phyloP scores from a whole-genome alignment of 31 red algal genomes.

The Bonnemaisonia californica region DNA sequence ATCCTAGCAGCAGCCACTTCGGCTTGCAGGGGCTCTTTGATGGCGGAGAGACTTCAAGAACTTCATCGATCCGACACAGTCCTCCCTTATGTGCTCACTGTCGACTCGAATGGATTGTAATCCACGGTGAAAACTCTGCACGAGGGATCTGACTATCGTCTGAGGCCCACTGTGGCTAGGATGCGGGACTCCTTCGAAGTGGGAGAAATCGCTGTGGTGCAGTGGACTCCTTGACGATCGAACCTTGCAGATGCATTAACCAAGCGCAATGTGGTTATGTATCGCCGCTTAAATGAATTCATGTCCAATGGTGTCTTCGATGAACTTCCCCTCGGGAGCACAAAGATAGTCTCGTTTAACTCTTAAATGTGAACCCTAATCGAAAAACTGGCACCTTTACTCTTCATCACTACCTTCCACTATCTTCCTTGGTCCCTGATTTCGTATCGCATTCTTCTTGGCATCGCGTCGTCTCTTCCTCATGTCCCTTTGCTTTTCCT shows the following conservation, averaged over 20 bases:
- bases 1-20: not conserved
- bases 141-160: conserved; percentile 9
- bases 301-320: not conserved
- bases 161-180: not conserved
- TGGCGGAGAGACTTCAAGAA: not conserved
- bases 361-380: too few species aligned
- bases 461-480: too few species aligned
- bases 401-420: too few species aligned
- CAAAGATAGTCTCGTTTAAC: too few species aligned
- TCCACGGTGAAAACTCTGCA: conserved; percentile 8
- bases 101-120: conserved; percentile 22
- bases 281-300: not conserved
- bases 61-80: not conserved
- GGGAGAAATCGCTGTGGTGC: conserved; percentile 7
- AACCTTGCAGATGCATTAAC: not conserved
- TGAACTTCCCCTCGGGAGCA: too few species aligned
- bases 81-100: conserved; percentile 3
- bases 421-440: too few species aligned
- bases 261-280: not conserved
- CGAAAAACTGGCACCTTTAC: too few species aligned
- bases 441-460: too few species aligned
- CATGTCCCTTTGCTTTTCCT: too few species aligned
- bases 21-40: not conserved
- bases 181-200: conserved; percentile 17
- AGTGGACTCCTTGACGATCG: conserved; percentile 1